Evolutionary conservation across 345 rosid genomes (phyloP), one percentile per base, ranked within the genome.

Genomic region (Rhizophora apiculata): DNA sequence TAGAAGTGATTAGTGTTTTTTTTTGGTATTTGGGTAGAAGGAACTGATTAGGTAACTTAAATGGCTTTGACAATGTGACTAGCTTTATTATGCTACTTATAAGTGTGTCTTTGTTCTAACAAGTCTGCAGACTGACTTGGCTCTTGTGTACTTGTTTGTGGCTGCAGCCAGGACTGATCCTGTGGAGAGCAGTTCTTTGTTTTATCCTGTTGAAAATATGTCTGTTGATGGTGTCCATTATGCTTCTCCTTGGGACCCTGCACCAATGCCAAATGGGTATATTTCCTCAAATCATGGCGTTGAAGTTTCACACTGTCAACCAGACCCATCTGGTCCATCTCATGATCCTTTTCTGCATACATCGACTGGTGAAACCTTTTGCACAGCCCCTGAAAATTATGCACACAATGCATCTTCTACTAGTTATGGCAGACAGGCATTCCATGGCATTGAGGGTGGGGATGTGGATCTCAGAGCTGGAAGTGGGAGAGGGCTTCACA

Each of bases 231-330:
- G 84, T 57, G 75, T 78, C 72, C 91, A 84, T 55, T 80, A 80
- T 69, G 60, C 87, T 74, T 76, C 91, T 54, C 88, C 76, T 24
- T 88, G 94, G 98, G 82, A 79, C 68, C 78, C 87, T 69, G 72
- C 81, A 55, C 79, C 91, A 43, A 77, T 79, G 80, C 76, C 92
- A 74, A 88, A 72, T 85, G 83, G 84, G n/a, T 85, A 67, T 74
- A 62, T 76, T 51, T 65, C 86, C 29, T 63, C 87, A 46, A 74
- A 76, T 74, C 85, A 82, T 29, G 70, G 62, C 74, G 75, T 82
- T 72, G 92, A 84, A 76, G 76, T 78, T 60, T 81, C 80, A 69
- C 85, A 75, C 66, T 80, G 84, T 84, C 87, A 82, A 60, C 85
- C 85, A n/a, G 86, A 82, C 72, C 67, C 77, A 77, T 62, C 83